Evolutionary conservation across 2,329 filamentous ascomycete genomes (phyloP), one percentile per base, ranked within the genome.

Genomic region (Echinosphaeria canescens): DNA sequence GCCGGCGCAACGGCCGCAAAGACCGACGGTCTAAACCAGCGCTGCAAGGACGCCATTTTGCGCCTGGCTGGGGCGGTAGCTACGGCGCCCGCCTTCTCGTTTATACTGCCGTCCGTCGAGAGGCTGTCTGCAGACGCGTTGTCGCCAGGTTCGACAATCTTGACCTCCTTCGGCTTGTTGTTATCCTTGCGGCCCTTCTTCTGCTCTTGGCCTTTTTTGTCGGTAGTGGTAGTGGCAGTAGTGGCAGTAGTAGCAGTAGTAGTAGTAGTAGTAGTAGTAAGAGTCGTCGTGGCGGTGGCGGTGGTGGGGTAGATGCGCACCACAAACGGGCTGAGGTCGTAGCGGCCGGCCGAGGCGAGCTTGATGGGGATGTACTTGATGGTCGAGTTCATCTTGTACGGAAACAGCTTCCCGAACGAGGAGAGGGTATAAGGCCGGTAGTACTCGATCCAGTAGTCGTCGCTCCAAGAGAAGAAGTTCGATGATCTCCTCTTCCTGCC

Each of bases 391-490:
- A 95, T 79, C 42, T 79, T 82, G 49, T 78, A 92, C 1, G 81
- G 69, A 43, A 92, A 93, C 44, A 93, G 76, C 43, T 93, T 98
- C 10, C 73, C 64, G 36, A 95, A 81, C 0, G 81, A 88, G 0
- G 88, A 92, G 2, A 95, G 53, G 0, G 78, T 79, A 6, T 79
- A 62, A 0, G 88, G 88, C 10, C 84, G 71, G 44, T 98, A 98
- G 46, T 93, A 95, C 44, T 98, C 88, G 6, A 88, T 58, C 88
- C 88, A 98, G 48, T 92, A 98, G 46, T 95, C 82, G 42, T 95
- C 85, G n/a, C n/a, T n/a, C n/a, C n/a, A n/a, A n/a, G n/a, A n/a
- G n/a, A n/a, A n/a, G n/a, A n/a, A n/a, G n/a, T n/a, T n/a, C n/a
- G n/a, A n/a, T n/a, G n/a, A n/a, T n/a, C n/a, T n/a, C n/a, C n/a